phyloP scores from a whole-genome alignment of 108 stramenopile genomes.

The Skeletonema costatum region DNA sequence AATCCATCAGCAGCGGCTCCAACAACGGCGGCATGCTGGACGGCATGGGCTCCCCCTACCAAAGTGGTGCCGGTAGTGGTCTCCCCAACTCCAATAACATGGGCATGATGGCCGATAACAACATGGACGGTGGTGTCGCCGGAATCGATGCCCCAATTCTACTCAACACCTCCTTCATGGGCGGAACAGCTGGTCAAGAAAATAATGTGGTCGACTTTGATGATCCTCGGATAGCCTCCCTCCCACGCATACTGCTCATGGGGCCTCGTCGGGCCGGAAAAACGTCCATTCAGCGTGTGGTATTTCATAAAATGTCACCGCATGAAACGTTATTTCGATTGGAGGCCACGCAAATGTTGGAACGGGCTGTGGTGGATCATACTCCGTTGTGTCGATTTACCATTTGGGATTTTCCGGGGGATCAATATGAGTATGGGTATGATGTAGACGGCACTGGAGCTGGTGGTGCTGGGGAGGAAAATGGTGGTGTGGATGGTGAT shows the following conservation, averaged over 20 bases:
- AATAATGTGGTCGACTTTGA: conserved; percentile 65
- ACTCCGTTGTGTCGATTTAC: conserved; percentile 95
- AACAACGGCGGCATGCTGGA: conserved; percentile 14
- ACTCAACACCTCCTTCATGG: neutral
- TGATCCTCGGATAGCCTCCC: conserved; percentile 78
- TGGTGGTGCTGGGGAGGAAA: conserved; percentile 6
- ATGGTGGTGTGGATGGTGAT: conserved; percentile 1
- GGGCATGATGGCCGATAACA: conserved; percentile 5
- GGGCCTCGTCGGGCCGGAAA: conserved; percentile 93
- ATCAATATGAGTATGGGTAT: conserved; percentile 69
- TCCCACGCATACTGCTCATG: conserved; percentile 95
- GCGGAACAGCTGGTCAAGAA: neutral
- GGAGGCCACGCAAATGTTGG: conserved; percentile 76
- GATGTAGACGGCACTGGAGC: conserved; percentile 10
- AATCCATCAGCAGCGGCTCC: conserved; percentile 36
- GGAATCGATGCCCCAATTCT: neutral
- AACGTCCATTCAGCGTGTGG: conserved; percentile 94
- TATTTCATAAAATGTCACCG: conserved; percentile 99
- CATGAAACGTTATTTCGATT: conserved; percentile 99
- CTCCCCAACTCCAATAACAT: neutral
- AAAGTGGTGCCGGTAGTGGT: neutral
- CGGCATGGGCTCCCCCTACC: conserved; percentile 2
- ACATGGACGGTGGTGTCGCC: neutral
- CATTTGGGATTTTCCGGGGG: conserved; percentile 99
- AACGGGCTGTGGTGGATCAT: conserved; percentile 89